These are phyloP conservation scores for Plantago ovata DNA, from an alignment of 257 asterid species.

Conservation along the genomic window DNA sequence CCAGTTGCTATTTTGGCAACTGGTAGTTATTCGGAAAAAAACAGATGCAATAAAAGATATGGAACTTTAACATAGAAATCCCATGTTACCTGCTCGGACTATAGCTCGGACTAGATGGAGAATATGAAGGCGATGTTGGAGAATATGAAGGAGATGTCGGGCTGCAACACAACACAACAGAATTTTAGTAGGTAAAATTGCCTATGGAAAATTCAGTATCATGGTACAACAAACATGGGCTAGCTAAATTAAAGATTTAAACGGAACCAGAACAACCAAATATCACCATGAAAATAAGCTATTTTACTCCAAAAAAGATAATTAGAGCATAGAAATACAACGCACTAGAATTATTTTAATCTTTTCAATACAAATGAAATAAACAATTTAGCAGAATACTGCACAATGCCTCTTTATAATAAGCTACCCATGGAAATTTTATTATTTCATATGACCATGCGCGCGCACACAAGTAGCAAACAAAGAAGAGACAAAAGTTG, in stretches of 20 bases:
- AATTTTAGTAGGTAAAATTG: constrained; percentile 9
- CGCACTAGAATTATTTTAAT: not conserved
- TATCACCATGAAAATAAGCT: constrained; percentile 7
- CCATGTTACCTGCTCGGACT: constrained; percentile 89
- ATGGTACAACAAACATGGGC: constrained; percentile 1
- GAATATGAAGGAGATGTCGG: constrained; percentile 96
- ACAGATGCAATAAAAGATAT: too few relatives aligned
- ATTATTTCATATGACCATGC: not conserved
- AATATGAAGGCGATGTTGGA: constrained; percentile 88
- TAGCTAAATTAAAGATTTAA: not conserved
- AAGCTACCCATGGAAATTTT: not conserved
- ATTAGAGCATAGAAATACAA: not conserved
- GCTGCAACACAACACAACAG: constrained; percentile 54
- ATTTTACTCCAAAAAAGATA: not conserved
- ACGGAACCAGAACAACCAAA: constrained; percentile 13
- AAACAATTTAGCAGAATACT: not conserved
- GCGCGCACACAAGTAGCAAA: constrained; percentile 8
- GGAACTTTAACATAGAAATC: not conserved
- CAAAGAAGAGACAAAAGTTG: constrained; percentile 2
- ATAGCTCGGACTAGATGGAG: constrained; percentile 92
- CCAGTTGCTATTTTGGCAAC: too few relatives aligned
- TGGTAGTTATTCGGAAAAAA: too few relatives aligned
- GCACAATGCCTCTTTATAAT: not conserved
- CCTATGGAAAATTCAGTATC: constrained; percentile 2
- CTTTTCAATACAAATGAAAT: constrained; percentile 3